A percentile compares a stretch with the other conserved stretches of the same genome.
These are phyloP conservation scores for Botrytis pseudocinerea DNA, from an alignment of 2,329 filamentous ascomycete genomes.

Conservation along the genomic window DNA sequence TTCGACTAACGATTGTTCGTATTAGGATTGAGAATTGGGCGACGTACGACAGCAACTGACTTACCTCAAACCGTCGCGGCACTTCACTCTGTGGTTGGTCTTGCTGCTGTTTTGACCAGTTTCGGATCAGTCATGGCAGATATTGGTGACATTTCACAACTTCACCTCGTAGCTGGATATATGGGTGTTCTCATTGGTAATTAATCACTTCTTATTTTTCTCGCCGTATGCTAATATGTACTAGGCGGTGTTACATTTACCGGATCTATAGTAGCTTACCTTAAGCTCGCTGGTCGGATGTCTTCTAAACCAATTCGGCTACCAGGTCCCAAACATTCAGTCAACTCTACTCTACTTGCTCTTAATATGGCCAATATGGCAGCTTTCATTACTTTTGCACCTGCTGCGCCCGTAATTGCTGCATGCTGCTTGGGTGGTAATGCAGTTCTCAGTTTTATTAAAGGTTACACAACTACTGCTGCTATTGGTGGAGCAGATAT, in stretches of 20 bases:
- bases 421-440: slow-evolving; percentile 77
- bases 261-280: slow-evolving; percentile 83
- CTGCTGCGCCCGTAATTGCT: slow-evolving; percentile 75
- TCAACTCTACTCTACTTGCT: slow-evolving; percentile 74
- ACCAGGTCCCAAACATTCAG: slow-evolving; percentile 67
- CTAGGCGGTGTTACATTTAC: slow-evolving; percentile 81
- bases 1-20: neutral
- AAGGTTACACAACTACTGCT: slow-evolving; percentile 84
- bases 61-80: slow-evolving; percentile 88
- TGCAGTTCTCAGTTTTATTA: slow-evolving; percentile 75
- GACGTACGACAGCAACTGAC: slow-evolving; percentile 83
- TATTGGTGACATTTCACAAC: slow-evolving; percentile 67
- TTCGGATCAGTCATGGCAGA: slow-evolving; percentile 82
- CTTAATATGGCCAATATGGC: slow-evolving; percentile 82
- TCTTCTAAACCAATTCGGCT: slow-evolving; percentile 73
- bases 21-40: slow-evolving; percentile 71
- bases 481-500: slow-evolving; percentile 93
- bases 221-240: neutral
- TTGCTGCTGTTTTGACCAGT: slow-evolving; percentile 85
- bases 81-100: slow-evolving; percentile 84
- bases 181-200: slow-evolving; percentile 78
- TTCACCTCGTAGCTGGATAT: slow-evolving; percentile 85
- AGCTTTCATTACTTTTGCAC: slow-evolving; percentile 78
- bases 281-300: slow-evolving; percentile 83
- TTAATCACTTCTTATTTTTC: slow-evolving; percentile 27